Percentiles rank a stretch among this genome's conserved stretches.
phyloP scores from a whole-genome alignment of 2,329 filamentous ascomycete genomes.

The Pezicula neosporulosa region DNA sequence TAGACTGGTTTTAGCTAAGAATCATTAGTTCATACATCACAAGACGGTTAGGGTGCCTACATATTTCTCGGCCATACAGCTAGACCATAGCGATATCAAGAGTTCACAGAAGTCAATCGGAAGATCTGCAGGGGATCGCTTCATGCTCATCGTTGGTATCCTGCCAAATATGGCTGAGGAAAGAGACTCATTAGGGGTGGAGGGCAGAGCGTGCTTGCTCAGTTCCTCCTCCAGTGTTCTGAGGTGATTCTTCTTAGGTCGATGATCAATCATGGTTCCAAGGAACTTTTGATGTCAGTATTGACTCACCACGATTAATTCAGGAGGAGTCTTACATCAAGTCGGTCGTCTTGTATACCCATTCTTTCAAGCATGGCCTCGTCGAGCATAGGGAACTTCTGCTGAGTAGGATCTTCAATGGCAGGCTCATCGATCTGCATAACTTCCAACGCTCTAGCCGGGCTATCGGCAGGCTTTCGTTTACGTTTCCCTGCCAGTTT shows the following conservation, averaged over 20 bases:
- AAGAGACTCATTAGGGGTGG: slow-evolving; percentile 57
- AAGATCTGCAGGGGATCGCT: slow-evolving; percentile 44
- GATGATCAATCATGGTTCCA: slow-evolving; percentile 29
- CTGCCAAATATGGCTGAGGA: slow-evolving; percentile 66
- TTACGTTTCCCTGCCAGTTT: slow-evolving; percentile 66
- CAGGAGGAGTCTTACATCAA: slow-evolving; percentile 27
- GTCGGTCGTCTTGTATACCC: slow-evolving; percentile 36
- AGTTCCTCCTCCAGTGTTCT: slow-evolving; percentile 66
- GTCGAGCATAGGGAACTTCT: slow-evolving; percentile 21
- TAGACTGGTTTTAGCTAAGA: slow-evolving; percentile 57
- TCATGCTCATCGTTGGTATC: slow-evolving; percentile 54
- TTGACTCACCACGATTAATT: neutral
- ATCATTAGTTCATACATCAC: slow-evolving; percentile 8
- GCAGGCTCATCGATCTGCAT: slow-evolving; percentile 16
- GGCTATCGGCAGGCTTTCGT: slow-evolving; percentile 61
- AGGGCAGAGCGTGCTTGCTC: slow-evolving; percentile 61
- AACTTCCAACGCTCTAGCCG: slow-evolving; percentile 50
- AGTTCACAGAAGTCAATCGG: slow-evolving; percentile 62
- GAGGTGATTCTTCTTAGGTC: slow-evolving; percentile 42
- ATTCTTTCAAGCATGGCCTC: slow-evolving; percentile 33
- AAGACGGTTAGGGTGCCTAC: slow-evolving; percentile 12
- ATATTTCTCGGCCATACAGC: slow-evolving; percentile 59
- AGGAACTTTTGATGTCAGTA: slow-evolving; percentile 21
- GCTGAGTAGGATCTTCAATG: slow-evolving; percentile 5
- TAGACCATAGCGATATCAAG: slow-evolving; percentile 64